Conservation (phyloP, 225 moss, liverwort and hornwort species). For the Takakia lepidozioides region DNA sequence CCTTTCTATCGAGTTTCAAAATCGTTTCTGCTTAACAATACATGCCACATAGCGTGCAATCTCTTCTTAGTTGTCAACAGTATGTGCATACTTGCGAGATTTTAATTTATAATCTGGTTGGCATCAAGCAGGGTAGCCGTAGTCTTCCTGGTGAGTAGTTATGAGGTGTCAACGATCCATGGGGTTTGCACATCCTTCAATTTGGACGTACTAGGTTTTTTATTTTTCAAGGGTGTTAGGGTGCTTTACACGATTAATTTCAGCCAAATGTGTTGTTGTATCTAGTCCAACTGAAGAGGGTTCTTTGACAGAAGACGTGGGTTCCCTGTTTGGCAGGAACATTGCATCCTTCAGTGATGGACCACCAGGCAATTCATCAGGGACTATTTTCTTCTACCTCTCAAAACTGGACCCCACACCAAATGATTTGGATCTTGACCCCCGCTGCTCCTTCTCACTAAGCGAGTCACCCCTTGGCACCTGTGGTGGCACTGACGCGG, state of each 20-base stretch:
- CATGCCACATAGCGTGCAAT: background rate
- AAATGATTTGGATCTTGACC: conserved; percentile 67
- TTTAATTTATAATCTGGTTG: background rate
- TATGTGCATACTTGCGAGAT: background rate
- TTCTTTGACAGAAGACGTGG: background rate
- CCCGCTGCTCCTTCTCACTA: conserved; percentile 73
- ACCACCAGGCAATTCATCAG: conserved; percentile 51
- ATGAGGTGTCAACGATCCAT: no score
- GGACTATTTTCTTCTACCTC: conserved; percentile 80
- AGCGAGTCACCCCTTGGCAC: conserved; percentile 80
- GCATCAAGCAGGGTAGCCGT: no score
- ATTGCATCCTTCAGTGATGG: conserved; percentile 94
- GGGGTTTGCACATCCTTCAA: no score
- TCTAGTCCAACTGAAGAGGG: background rate
- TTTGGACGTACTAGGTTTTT: no score
- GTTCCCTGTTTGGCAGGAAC: conserved; percentile 40
- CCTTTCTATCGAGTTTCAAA: background rate
- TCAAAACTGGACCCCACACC: conserved; percentile 87
- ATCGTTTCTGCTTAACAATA: conserved; percentile 1
- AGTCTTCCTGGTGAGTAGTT: no score
- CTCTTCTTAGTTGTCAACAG: background rate
- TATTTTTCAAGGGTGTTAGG: no score
- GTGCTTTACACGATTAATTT: background rate
- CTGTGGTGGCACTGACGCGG: conserved; percentile 59
- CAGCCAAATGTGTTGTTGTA: background rate